A percentile compares a stretch with the other conserved stretches of the same genome.
These are phyloP conservation scores for Penicillium roqueforti DNA, from an alignment of 495 filamentous ascomycete genomes.

Conservation along the genomic window DNA sequence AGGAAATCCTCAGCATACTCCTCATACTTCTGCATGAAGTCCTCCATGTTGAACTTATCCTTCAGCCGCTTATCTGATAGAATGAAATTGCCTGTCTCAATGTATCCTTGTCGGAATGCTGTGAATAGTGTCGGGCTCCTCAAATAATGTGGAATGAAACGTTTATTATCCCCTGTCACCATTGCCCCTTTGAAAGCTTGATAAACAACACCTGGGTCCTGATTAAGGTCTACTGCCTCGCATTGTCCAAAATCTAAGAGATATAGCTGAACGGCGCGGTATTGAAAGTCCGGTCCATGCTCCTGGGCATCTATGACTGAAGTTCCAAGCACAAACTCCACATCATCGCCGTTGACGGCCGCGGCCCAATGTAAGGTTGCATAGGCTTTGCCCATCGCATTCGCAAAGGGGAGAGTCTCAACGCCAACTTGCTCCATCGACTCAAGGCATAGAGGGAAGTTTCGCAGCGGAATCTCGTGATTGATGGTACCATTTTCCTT, in stretches of 20 bases:
- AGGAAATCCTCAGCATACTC: constrained; percentile 13
- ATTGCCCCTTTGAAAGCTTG: constrained; percentile 18
- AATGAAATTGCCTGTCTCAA: constrained; percentile 8
- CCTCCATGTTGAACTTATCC: constrained; percentile 5
- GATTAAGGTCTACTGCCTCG: constrained; percentile 6
- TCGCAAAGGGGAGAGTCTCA: constrained; percentile 1
- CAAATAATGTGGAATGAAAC: constrained; percentile 8
- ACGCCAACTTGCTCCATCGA: constrained; percentile 4
- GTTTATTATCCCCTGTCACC: constrained; percentile 15
- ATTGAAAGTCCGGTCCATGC: constrained; percentile 4
- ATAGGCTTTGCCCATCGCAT: constrained; percentile 12
- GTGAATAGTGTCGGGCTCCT: constrained; percentile 10
- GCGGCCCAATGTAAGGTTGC: constrained; percentile 16
- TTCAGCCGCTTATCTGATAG: neutral
- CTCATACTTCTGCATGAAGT: constrained; percentile 14
- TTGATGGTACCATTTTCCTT: constrained; percentile 31
- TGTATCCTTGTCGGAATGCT: constrained; percentile 11
- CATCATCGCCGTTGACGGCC: constrained; percentile 11
- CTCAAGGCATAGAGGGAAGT: constrained; percentile 13
- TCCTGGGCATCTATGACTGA: neutral
- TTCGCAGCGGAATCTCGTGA: neutral
- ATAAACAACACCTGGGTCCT: constrained; percentile 9
- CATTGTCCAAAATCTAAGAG: constrained; percentile 16
- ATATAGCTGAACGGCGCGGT: constrained; percentile 6
- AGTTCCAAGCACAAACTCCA: constrained; percentile 18